Base-by-base conservation (phyloP, 495 filamentous ascomycete species). In the Niebla homalea region DNA sequence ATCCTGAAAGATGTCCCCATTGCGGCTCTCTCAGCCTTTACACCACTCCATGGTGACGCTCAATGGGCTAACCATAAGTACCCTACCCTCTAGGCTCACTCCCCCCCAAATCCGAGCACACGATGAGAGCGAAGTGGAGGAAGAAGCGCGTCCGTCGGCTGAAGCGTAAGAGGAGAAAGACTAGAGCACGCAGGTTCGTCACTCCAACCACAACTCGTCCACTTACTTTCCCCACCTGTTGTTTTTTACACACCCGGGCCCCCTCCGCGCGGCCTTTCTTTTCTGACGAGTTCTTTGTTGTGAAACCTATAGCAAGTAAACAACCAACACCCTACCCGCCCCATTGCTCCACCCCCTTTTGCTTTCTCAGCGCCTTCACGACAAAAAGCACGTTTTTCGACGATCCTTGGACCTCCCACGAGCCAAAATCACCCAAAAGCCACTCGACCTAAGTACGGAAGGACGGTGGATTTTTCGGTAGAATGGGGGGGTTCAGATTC, bases 101-200 rank as follows among this genome's bases (percentile, higher is more conserved):
- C 38, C 15, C 20, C 19, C 15, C 29, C 21, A 25, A 48, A 21
- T 4, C 36, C 23, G 25, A 54, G 36, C 48, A 23, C 80, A 89
- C 79, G 80, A 93, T 95, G 89, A 89, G 89, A 88, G 87, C 86
- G 62, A 95, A 95, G 77, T 95, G 89, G 89, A 88, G 89, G 80
- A 96, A 96, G 85, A 96, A 96, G 89, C 78, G 89, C 67, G 87
- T 93, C 75, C 83, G 89, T 57, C 82, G 89, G 71, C 84, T 96
- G 72, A 96, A 96, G 82, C 81, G 87, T 70, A 96, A 96, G 89
- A 83, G 89, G 71, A 90, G 89, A 87, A 96, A 96, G 88, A 92
- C 88, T 73, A 82, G 89, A 67, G 89, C 88, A 59, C 75, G 89
- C 75, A 84, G 78, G 89, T 94, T 77, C 74, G 83, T 71, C 58